Evolutionary conservation across 805 yeast species (phyloP).

Genomic region (Metschnikowia shivogae): DNA sequence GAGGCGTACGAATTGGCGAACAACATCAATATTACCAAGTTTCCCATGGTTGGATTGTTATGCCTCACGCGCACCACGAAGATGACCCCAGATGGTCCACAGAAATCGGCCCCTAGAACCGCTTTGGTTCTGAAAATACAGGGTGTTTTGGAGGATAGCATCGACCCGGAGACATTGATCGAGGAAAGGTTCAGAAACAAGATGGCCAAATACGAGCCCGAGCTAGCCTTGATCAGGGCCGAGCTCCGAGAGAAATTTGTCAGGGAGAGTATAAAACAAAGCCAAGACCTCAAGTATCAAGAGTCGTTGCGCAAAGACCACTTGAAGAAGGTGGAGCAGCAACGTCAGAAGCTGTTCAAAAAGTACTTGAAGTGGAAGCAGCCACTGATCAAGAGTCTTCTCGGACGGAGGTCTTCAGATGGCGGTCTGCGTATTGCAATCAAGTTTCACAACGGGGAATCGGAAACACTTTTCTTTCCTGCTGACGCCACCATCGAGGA

Average conservation of each 20-base stretch:
- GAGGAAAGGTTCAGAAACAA: constrained; percentile 40
- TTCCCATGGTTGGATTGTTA: constrained; percentile 79
- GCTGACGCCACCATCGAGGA: constrained; percentile 26
- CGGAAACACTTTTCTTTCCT: constrained; percentile 42
- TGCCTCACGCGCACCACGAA: constrained; percentile 58
- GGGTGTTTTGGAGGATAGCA: constrained; percentile 50
- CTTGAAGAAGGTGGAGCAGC: constrained; percentile 36
- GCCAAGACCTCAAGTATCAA: constrained; percentile 77
- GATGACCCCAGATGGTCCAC: constrained; percentile 54
- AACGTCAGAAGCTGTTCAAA: constrained; percentile 29
- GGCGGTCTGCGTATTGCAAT: constrained; percentile 62
- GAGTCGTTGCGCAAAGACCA: constrained; percentile 67
- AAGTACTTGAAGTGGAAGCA: constrained; percentile 33
- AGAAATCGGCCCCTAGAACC: constrained; percentile 51
- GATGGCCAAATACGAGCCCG: constrained; percentile 57
- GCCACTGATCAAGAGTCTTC: constrained; percentile 26
- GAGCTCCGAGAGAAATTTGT: constrained; percentile 60
- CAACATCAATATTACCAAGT: constrained; percentile 62
- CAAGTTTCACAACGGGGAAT: constrained; percentile 57
- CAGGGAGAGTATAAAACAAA: constrained; percentile 54
- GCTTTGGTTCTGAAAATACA: constrained; percentile 61
- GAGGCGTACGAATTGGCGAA: constrained; percentile 84
- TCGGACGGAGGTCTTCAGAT: constrained; percentile 9
- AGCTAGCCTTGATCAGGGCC: constrained; percentile 53
- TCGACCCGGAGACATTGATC: constrained; percentile 27